Base-by-base conservation (phyloP, 176 grass and related monocot species). In the Phoenix roebelenii region DNA sequence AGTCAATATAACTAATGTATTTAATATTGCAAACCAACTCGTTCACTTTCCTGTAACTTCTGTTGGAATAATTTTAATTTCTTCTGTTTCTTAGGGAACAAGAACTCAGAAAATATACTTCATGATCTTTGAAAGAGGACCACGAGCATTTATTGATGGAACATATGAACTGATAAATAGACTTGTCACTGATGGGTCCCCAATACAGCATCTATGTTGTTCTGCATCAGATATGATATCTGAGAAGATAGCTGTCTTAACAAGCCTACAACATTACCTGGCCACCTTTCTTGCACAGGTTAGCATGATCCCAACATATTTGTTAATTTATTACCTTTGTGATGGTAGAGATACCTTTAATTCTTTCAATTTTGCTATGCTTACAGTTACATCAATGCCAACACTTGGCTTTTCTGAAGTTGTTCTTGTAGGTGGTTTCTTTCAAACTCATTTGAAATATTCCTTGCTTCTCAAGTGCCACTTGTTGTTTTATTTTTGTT, bases 71-170 rank as follows among this genome's bases (percentile, higher is more conserved):
- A 66, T 16, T 66, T 16, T 15, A 17, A 61, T 52, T 26, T 17
- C 23, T 71, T 49, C 23, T 57, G 3, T 69, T 32, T 54, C 29
- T 50, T 59, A 84, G 81, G 84, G 75, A 79, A 79, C 82, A 71
- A 77, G 56, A 71, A 79, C 68, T 50, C 85, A 83, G 55, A 95
- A 86, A 66, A 78, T 95, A 52, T 89, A 86, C 60, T 95, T 83
- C 66, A 89, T 95, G 85, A 71, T 95, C n/a, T 86, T 95, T 76
- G 85, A 95, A 81, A 86, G 90, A 76, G 90, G 90, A n/a, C 90
- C 85, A 54, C 76, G 82, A 49, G 82, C 90, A 39, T 95, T 95
- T 77, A 51, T 78, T 18, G 72, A 81, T 69, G 49, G 65, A 67
- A 84, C 77, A 55, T 81, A 59, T 57, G 72, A 83, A 58, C 67